These are phyloP conservation scores for Nephelium lappaceum DNA, from an alignment of 345 rosid genomes.

Conservation along the genomic window DNA sequence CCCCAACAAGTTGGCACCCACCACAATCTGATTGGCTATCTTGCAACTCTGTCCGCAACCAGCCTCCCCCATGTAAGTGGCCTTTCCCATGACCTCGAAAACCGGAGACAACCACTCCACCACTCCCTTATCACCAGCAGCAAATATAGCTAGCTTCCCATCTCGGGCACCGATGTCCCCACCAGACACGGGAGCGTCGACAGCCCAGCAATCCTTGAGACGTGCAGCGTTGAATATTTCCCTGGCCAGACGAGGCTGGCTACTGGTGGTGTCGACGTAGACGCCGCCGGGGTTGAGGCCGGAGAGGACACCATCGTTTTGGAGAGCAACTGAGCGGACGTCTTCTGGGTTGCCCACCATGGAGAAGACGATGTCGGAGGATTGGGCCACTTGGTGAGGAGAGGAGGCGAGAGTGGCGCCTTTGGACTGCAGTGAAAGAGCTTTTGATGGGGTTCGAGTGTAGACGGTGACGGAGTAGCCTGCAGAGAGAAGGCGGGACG, in stretches of 20 bases:
- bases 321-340: constrained; percentile 62
- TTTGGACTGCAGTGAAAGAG: constrained; percentile 47
- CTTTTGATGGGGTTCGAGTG: constrained; percentile 66
- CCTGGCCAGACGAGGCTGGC: constrained; percentile 65
- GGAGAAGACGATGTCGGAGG: constrained; percentile 66
- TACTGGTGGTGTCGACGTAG: constrained; percentile 69
- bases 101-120: constrained; percentile 66
- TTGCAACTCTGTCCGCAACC: constrained; percentile 85
- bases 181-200: constrained; percentile 82
- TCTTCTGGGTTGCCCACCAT: constrained; percentile 82
- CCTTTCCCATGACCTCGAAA: constrained; percentile 57
- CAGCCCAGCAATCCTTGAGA: constrained; percentile 55
- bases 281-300: constrained; percentile 65
- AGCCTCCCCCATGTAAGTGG: constrained; percentile 65
- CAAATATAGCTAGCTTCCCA: constrained; percentile 64
- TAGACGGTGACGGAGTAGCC: constrained; percentile 67
- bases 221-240: constrained; percentile 56
- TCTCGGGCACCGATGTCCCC: constrained; percentile 76
- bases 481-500: constrained; percentile 66
- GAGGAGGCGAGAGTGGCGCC: constrained; percentile 60
- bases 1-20: constrained; percentile 66
- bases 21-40: constrained; percentile 81
- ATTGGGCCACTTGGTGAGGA: constrained; percentile 48
- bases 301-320: constrained; percentile 50
- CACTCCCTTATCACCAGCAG: constrained; percentile 61